Conservation (phyloP, 2,329 filamentous ascomycete genomes). For the Pseudonectria buxi region DNA sequence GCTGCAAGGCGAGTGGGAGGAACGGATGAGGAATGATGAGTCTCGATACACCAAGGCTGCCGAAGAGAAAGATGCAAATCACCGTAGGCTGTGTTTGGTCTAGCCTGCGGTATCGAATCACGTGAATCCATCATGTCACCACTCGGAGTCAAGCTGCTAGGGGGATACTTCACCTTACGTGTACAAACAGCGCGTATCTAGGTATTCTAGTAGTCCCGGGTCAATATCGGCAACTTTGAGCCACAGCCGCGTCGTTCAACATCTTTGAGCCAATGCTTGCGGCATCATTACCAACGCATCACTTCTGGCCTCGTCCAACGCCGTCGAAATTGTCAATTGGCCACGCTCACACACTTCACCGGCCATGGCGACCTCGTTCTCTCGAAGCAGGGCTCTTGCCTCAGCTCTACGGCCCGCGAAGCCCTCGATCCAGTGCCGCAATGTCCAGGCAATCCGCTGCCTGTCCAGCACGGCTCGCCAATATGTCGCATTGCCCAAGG, state of each 20-base stretch:
- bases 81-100: conserved; percentile 14
- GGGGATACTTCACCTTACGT: conserved; percentile 6
- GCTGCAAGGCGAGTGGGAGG: conserved; percentile 16
- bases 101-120: conserved; percentile 12
- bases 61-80: conserved; percentile 23
- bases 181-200: background rate
- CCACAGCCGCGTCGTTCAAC: conserved; percentile 13
- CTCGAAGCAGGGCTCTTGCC: conserved; percentile 49
- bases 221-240: conserved; percentile 21
- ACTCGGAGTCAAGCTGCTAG: conserved; percentile 6
- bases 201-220: conserved; percentile 21
- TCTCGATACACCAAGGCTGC: conserved; percentile 23
- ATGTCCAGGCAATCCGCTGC: conserved; percentile 38
- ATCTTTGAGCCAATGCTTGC: conserved; percentile 21
- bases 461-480: conserved; percentile 42
- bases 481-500: conserved; percentile 52
- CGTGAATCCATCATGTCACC: conserved; percentile 14
- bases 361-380: conserved; percentile 56
- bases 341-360: conserved; percentile 26
- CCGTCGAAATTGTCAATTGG: conserved; percentile 37
- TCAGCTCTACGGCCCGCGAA: conserved; percentile 49
- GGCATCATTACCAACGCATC: conserved; percentile 25
- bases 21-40: conserved; percentile 16
- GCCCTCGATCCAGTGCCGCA: conserved; percentile 35
- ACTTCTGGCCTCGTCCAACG: conserved; percentile 19